These are phyloP conservation scores for Raphanus sativus DNA, from an alignment of 345 rosid species.

Conservation along the genomic window DNA sequence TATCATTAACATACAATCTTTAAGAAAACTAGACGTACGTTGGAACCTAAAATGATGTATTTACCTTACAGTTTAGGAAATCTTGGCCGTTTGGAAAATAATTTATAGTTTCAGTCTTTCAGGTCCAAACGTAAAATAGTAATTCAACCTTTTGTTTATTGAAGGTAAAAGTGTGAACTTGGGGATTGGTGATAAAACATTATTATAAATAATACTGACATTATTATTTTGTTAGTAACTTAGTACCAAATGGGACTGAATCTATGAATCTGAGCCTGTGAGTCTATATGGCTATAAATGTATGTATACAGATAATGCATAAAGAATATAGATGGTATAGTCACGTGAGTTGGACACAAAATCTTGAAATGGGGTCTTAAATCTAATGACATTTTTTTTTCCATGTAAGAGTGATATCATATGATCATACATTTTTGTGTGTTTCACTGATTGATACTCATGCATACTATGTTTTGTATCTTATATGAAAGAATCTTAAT, in stretches of 20 bases:
- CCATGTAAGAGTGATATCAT: constrained; percentile 7
- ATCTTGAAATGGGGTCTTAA: constrained; percentile 23
- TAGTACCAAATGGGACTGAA: not conserved
- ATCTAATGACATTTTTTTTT: constrained; percentile 8
- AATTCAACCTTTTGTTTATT: no score
- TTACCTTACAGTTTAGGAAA: not conserved
- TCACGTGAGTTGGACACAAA: constrained; percentile 29
- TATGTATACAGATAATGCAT: not conserved
- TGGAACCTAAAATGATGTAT: not conserved
- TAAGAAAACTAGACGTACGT: not conserved
- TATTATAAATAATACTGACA: no score
- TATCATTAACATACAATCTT: not conserved
- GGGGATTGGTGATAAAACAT: not conserved
- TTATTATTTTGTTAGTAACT: not conserved
- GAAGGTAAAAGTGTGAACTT: not conserved
- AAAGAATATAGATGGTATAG: not conserved
- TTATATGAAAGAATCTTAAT: constrained; percentile 28
- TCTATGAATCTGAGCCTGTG: not conserved
- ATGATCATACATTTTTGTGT: constrained; percentile 10
- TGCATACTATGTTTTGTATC: constrained; percentile 29
- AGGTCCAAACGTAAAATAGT: not conserved
- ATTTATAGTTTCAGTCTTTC: not conserved
- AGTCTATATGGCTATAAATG: not conserved
- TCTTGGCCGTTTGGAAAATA: constrained; percentile 7
- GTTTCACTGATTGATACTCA: constrained; percentile 27